These are phyloP conservation scores for Cladosporium sp. DNA, from an alignment of 2,329 filamentous ascomycete genomes.

Conservation along the genomic window DNA sequence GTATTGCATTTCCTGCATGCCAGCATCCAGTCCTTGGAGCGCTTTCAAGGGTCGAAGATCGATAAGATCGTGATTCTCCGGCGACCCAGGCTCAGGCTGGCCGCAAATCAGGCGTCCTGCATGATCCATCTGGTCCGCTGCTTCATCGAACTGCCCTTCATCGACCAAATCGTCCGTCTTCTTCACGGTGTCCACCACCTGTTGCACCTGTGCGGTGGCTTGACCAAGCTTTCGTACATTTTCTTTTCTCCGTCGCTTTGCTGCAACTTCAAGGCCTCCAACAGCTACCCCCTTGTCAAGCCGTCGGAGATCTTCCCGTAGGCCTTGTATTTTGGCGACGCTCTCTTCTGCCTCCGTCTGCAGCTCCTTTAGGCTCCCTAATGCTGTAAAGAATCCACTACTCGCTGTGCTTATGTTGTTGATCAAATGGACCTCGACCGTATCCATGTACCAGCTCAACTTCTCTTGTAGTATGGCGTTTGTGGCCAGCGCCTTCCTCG, in stretches of 20 bases:
- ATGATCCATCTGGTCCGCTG: conserved; percentile 68
- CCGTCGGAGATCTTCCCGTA: conserved; percentile 71
- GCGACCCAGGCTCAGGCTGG: conserved; percentile 42
- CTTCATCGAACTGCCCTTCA: conserved; percentile 72
- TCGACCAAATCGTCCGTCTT: conserved; percentile 78
- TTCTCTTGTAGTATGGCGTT: conserved; percentile 98
- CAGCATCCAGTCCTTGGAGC: conserved; percentile 70
- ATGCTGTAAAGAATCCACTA: conserved; percentile 88
- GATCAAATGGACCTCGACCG: conserved; percentile 93
- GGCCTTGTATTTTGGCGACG: conserved; percentile 72
- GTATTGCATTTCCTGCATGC: conserved; percentile 67
- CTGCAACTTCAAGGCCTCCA: conserved; percentile 76
- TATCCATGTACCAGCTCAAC: conserved; percentile 99
- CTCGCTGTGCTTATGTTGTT: conserved; percentile 94
- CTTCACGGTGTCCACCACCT: conserved; percentile 68
- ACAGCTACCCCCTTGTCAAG: conserved; percentile 84
- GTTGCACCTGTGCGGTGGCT: conserved; percentile 74
- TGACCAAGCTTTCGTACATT: conserved; percentile 78
- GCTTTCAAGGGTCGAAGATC: conserved; percentile 74
- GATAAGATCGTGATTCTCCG: conserved; percentile 36
- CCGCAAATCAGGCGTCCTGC: conserved; percentile 78
- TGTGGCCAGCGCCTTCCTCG: conserved; percentile 80
- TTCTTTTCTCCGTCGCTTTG: conserved; percentile 72
- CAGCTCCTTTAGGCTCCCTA: conserved; percentile 83
- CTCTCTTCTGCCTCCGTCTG: conserved; percentile 90